Evolutionary conservation across 169 alveolate species (phyloP), one percentile per base, ranked within the genome.

Genomic region (Cyclospora cayetanensis): DNA sequence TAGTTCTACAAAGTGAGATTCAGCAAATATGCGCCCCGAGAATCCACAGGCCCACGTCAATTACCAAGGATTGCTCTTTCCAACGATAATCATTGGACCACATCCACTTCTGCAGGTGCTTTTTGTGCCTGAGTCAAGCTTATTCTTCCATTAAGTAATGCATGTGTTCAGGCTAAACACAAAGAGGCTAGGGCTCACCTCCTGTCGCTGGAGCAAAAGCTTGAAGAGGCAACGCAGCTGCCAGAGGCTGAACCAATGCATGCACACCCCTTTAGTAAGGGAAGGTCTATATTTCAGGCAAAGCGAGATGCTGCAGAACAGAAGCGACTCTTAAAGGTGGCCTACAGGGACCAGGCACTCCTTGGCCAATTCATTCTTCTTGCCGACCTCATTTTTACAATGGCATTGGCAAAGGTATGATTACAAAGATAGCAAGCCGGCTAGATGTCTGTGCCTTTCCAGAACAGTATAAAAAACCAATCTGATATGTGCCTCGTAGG

Each of bases 241-340:
- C 91, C 86, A n/a, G 90, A 79, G 41, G 93, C 29, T 22, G 93
- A 79, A 42, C 93, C 91, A 11, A 42, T 80, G 60, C 76, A 77
- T 39, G 50, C 41, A n/a, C 22, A 76, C 37, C 29, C 91, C 1
- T 0, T 72, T 12, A 79, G 35, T 42, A 79, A 55, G 65, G 79
- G 87, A 4, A 79, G 63, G 37, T 72, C 90, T 18, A 77, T 90
- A n/a, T 86, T 90, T 15, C 91, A 90, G 77, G 90, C 68, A 60
- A 63, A 52, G 50, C 79, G 87, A 35, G 93, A 77, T 39, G 93
- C 93, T n/a, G 72, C 50, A 29, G 93, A 77, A 29, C 90, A 86
- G 46, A 29, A 53, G 65, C 53, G 86, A 34, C 93, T 42, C n/a
- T 76, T 90, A 7, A 84, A 86, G 18, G 76, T 79, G 77, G 93